phyloP scores from a whole-genome alignment of 2,329 filamentous ascomycete genomes.

The Pseudogymnoascus sp. region DNA sequence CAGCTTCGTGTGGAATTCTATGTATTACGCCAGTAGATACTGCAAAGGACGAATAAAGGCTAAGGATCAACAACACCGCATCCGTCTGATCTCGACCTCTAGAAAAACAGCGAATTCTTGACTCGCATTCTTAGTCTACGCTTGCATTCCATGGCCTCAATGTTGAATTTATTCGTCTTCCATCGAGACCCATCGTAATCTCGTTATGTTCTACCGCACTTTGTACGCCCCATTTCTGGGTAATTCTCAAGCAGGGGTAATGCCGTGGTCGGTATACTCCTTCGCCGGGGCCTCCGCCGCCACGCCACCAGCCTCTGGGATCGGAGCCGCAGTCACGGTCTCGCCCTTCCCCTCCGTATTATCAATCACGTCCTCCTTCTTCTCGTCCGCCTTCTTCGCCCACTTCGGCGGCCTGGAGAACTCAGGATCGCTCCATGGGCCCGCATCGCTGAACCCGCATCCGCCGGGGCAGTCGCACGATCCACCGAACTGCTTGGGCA shows the following conservation, averaged over 20 bases:
- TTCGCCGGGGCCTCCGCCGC: not conserved
- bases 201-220: not conserved
- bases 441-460: slow-evolving; percentile 79
- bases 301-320: not conserved
- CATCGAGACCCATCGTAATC: not conserved
- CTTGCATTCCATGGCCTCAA: not conserved
- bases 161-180: not conserved
- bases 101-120: not conserved
- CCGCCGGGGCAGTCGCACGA: slow-evolving; percentile 74
- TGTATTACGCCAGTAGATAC: not conserved
- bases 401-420: slow-evolving; percentile 61
- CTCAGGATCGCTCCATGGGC: slow-evolving; percentile 75
- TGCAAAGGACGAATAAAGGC: not conserved
- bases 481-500: slow-evolving; percentile 81
- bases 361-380: slow-evolving; percentile 31
- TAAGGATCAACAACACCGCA: not conserved
- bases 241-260: not conserved
- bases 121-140: slow-evolving; percentile 1
- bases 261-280: not conserved
- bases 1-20: not conserved
- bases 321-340: slow-evolving; percentile 15
- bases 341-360: slow-evolving; percentile 25
- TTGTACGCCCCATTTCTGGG: not conserved
- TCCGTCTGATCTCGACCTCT: not conserved
- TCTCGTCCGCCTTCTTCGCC: slow-evolving; percentile 40